Evolutionary conservation across 257 asterid genomes (phyloP).

Genomic region (Nicotiana paniculata): DNA sequence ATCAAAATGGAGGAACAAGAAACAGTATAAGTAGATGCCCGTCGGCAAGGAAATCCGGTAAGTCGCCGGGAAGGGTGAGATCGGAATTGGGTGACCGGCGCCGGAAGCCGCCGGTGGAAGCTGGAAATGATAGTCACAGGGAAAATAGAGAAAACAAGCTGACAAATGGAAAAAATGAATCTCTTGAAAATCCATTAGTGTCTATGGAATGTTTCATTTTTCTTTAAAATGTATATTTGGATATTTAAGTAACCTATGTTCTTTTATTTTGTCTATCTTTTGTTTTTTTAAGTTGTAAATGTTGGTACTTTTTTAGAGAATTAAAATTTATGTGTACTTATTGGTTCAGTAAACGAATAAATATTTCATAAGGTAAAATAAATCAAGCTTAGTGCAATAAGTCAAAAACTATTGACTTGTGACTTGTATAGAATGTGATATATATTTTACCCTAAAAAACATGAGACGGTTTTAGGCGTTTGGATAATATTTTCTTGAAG

Average conservation of each 20-base stretch:
- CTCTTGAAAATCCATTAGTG: conserved; percentile 81
- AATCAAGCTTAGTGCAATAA: too few relatives aligned
- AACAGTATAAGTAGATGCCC: conserved; percentile 32
- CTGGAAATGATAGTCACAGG: not conserved
- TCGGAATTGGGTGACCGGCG: conserved; percentile 43
- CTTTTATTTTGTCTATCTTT: too few relatives aligned
- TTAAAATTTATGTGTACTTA: too few relatives aligned
- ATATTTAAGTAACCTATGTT: not conserved
- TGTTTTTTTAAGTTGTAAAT: too few relatives aligned
- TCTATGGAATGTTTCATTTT: conserved; percentile 89
- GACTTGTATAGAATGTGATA: not conserved
- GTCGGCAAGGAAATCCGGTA: conserved; percentile 41
- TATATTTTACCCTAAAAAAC: too few relatives aligned
- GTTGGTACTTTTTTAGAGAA: too few relatives aligned
- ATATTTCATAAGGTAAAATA: too few relatives aligned
- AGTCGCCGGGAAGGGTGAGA: conserved; percentile 51
- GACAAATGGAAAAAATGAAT: conserved; percentile 39
- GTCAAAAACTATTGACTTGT: not conserved
- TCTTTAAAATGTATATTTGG: conserved; percentile 26
- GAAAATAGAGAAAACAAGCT: conserved; percentile 25
- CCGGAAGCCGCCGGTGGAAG: conserved; percentile 17
- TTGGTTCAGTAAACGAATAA: too few relatives aligned
- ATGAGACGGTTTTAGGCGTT: too few relatives aligned
- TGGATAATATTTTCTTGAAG: too few relatives aligned
- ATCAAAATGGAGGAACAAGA: conserved; percentile 13